These are phyloP conservation scores for Annulohypoxylon moriforme DNA, from an alignment of 495 filamentous ascomycete species.

Conservation along the genomic window DNA sequence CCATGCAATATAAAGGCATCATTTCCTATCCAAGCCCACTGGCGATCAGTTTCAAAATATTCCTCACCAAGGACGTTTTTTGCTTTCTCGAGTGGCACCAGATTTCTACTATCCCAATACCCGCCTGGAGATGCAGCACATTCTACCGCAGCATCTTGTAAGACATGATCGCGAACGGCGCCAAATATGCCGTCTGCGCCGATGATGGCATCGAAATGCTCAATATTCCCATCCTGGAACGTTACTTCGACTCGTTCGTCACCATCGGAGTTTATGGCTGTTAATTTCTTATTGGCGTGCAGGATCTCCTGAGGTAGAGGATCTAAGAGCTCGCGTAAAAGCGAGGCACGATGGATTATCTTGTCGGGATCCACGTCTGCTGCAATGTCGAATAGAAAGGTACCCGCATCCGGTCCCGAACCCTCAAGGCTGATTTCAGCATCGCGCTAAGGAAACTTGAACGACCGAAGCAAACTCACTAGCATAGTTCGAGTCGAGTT, in stretches of 20 bases:
- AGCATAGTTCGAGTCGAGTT: conserved; percentile 14
- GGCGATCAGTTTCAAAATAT: conserved; percentile 26
- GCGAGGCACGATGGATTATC: conserved; percentile 23
- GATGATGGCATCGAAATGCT: conserved; percentile 42
- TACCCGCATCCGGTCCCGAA: conserved; percentile 23
- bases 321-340: conserved; percentile 22
- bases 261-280: background rate
- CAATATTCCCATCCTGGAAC: conserved; percentile 35
- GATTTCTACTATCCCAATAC: conserved; percentile 35
- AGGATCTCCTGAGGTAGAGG: conserved; percentile 9
- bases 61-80: conserved; percentile 27
- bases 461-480: conserved; percentile 8
- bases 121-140: conserved; percentile 25
- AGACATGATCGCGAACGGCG: conserved; percentile 31
- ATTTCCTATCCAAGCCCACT: conserved; percentile 43
- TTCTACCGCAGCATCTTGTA: conserved; percentile 11
- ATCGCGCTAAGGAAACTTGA: background rate
- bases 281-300: conserved; percentile 19
- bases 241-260: background rate
- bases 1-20: conserved; percentile 27
- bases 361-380: background rate
- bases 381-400: conserved; percentile 2
- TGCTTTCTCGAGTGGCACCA: conserved; percentile 35
- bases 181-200: conserved; percentile 48
- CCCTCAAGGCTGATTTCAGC: conserved; percentile 1